Base-by-base conservation (phyloP, 2,329 filamentous ascomycete genomes). In the Fusarium anguioides region DNA sequence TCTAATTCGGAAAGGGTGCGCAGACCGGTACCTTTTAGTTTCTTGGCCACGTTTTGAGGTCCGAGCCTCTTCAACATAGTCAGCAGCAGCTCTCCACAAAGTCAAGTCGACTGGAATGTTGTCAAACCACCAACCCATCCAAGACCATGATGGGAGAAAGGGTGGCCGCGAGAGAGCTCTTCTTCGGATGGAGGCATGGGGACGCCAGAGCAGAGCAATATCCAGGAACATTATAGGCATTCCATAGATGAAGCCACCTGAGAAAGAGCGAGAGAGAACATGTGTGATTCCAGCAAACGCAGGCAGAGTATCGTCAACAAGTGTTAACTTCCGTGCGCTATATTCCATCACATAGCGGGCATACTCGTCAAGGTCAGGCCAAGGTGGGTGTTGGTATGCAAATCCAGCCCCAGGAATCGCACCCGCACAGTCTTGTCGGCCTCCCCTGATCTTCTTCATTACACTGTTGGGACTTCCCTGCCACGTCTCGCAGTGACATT, bases 51-150 rank as follows among this genome's bases (percentile, higher is more conserved):
- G 74, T 44, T 76, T 78, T 6, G 67, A 68, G 2, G 73, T 62
- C 11, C 70, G 73, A 8, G 78, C 74, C 26, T 80, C 76, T 60
- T 81, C 78, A 11, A 82, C 76, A 50, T 82, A 82, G 65, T 82
- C 81, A 10, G 79, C 78, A 3, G 80, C 78, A 1, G 80, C 79
- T 45, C 76, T 76, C 81, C 81, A 82, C 12, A 82, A 71, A 8
- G 72, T 74, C 55, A 82, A 63, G 51, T 82, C 81, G 15, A 80
- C 78, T 8, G 80, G 76, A 15, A 82, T 74, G 26, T 77, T 79
- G 55, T 82, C 81, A 54, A 80, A 81, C 77, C 80, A 81, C 81
- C 81, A 83, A 21, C 81, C 81, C 77, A 83, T 79, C 81, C 81
- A 83, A 27, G 80, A 81, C 81, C 81, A 83, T 6, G 79, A 81